A percentile compares a stretch with the other conserved stretches of the same genome.
Evolutionary conservation across 192 early-diverging fungal genomes (phyloP).

Genomic region (Podochytrium sp.): DNA sequence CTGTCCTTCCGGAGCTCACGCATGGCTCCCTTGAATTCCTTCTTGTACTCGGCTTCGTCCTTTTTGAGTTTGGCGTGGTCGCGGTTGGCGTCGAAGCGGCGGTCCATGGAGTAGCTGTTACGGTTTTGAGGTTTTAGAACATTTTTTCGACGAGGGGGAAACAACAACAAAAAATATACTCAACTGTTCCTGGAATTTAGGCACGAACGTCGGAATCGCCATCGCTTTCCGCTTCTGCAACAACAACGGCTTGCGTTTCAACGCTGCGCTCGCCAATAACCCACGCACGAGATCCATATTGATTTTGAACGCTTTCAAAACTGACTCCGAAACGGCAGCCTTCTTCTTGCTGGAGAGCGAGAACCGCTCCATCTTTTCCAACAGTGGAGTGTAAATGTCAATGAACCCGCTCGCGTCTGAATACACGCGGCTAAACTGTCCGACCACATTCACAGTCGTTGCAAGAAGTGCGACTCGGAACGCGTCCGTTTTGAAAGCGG

Average conservation of each 20-base stretch:
- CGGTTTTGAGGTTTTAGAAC: neutral
- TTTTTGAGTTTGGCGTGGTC: constrained; percentile 77
- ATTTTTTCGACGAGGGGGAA: neutral
- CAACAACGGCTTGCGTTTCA: constrained; percentile 69
- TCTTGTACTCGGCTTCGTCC: constrained; percentile 81
- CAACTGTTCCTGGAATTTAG: constrained; percentile 85
- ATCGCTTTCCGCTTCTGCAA: constrained; percentile 87
- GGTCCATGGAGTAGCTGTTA: constrained; percentile 80
- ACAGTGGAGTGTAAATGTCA: constrained; percentile 40
- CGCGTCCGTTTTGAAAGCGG: constrained; percentile 13
- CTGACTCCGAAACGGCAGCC: neutral
- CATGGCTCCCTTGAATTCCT: constrained; percentile 92
- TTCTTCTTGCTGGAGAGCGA: neutral
- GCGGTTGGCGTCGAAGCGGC: constrained; percentile 70
- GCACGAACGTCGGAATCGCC: constrained; percentile 82
- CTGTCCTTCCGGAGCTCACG: constrained; percentile 95
- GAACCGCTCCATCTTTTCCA: constrained; percentile 20
- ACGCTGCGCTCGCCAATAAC: constrained; percentile 12
- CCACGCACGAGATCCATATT: constrained; percentile 20
- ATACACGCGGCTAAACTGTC: constrained; percentile 32
- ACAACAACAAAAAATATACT: constrained; percentile 20
- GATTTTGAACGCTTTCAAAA: constrained; percentile 3
- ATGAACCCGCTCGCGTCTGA: constrained; percentile 27
- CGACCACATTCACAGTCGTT: constrained; percentile 25
- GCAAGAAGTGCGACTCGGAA: constrained; percentile 27